These are phyloP conservation scores for Gonapodya prolifera DNA, from an alignment of 192 early-diverging fungal species.

Conservation along the genomic window DNA sequence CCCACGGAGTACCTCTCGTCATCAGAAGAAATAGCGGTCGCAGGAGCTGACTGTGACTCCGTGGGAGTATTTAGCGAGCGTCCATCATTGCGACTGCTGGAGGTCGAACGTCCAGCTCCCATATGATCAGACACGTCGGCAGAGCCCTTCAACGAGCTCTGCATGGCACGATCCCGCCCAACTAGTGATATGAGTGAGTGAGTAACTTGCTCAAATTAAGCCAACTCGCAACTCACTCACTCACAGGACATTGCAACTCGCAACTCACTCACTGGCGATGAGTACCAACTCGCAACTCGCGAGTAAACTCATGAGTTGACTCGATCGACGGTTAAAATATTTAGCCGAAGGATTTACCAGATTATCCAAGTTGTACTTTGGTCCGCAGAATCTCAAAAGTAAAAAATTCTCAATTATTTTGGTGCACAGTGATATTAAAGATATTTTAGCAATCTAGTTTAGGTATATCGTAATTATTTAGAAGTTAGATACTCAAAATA, in stretches of 20 bases:
- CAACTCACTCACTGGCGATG: not conserved
- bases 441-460: not conserved
- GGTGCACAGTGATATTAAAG: not conserved
- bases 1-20: too few species aligned
- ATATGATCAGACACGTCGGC: too few species aligned
- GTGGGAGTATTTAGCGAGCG: too few species aligned
- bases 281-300: not conserved
- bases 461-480: not conserved
- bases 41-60: too few species aligned
- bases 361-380: constrained; percentile 1
- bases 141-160: too few species aligned
- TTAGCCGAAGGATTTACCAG: not conserved
- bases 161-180: too few species aligned
- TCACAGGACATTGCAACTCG: not conserved
- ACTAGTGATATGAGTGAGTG: not conserved
- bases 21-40: too few species aligned
- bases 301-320: not conserved
- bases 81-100: too few species aligned
- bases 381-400: not conserved
- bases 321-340: not conserved
- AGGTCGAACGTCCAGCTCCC: too few species aligned
- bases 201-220: not conserved
- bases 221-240: not conserved
- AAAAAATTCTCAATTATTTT: not conserved
- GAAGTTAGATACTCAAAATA: not conserved